Evolutionary conservation across 2,329 filamentous ascomycete species (phyloP).

Genomic region (Ceratocystis colombiana): DNA sequence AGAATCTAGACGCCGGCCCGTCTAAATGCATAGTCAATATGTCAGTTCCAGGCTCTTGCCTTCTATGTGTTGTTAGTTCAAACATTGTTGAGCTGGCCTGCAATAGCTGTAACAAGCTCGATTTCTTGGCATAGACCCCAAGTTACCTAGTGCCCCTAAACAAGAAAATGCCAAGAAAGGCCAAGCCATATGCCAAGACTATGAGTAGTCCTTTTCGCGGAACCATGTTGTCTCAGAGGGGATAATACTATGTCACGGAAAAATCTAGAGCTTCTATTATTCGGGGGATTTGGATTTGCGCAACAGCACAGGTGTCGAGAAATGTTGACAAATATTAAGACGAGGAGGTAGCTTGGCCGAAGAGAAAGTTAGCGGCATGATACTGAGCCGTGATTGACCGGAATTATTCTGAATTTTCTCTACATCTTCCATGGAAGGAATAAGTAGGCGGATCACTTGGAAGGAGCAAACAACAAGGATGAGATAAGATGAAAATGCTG

Average conservation of each 20-base stretch:
- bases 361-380: too few relatives aligned
- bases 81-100: background rate
- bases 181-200: constrained; percentile 4
- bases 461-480: background rate
- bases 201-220: background rate
- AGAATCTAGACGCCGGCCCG: background rate
- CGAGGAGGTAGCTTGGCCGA: too few relatives aligned
- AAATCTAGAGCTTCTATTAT: too few relatives aligned
- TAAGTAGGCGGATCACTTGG: background rate
- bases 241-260: background rate
- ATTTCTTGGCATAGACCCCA: background rate
- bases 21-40: background rate
- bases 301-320: too few relatives aligned
- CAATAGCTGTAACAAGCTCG: constrained; percentile 7
- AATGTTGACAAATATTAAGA: too few relatives aligned
- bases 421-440: too few relatives aligned
- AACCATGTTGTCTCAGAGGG: background rate
- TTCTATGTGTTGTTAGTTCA: background rate
- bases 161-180: background rate
- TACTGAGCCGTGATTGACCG: too few relatives aligned
- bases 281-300: too few relatives aligned
- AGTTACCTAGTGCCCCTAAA: background rate
- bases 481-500: background rate
- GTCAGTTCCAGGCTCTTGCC: background rate
- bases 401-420: too few relatives aligned